These are phyloP conservation scores for Xylariaceae sp. DNA, from an alignment of 2,329 filamentous ascomycete genomes.

Conservation along the genomic window DNA sequence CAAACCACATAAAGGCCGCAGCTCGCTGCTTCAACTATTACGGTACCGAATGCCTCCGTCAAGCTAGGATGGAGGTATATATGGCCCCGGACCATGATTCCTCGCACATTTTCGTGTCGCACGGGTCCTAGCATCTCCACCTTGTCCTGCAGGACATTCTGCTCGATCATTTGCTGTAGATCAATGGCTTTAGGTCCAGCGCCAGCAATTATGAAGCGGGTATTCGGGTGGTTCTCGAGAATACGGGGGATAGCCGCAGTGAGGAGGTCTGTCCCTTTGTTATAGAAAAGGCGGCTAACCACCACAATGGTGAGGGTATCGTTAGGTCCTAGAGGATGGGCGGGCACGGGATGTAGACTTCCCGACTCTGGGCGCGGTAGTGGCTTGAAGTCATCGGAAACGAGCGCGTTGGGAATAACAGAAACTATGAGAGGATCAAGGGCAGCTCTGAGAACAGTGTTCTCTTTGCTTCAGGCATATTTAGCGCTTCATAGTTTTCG, in stretches of 20 bases:
- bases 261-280: slow-evolving; percentile 96
- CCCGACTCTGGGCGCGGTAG: slow-evolving; percentile 45
- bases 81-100: slow-evolving; percentile 95
- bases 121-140: slow-evolving; percentile 90
- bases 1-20: slow-evolving; percentile 96
- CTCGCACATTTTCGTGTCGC: slow-evolving; percentile 91
- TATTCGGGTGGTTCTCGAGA: slow-evolving; percentile 81
- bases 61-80: slow-evolving; percentile 94
- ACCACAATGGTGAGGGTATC: slow-evolving; percentile 95
- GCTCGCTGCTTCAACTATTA: slow-evolving; percentile 93
- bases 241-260: slow-evolving; percentile 94
- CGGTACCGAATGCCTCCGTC: slow-evolving; percentile 95
- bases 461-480: slow-evolving; percentile 70
- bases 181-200: slow-evolving; percentile 96
- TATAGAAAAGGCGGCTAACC: slow-evolving; percentile 95
- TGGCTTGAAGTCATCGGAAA: slow-evolving; percentile 91
- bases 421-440: slow-evolving; percentile 96
- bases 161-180: slow-evolving; percentile 95
- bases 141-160: slow-evolving; percentile 87
- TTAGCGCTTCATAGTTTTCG: slow-evolving; percentile 26
- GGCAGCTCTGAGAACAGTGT: slow-evolving; percentile 89
- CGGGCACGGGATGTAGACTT: slow-evolving; percentile 46
- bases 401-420: slow-evolving; percentile 94
- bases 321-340: slow-evolving; percentile 69
- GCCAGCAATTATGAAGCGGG: slow-evolving; percentile 93